Conservation (phyloP, 2,329 filamentous ascomycete species). For the Trichoderma citrinoviride region DNA sequence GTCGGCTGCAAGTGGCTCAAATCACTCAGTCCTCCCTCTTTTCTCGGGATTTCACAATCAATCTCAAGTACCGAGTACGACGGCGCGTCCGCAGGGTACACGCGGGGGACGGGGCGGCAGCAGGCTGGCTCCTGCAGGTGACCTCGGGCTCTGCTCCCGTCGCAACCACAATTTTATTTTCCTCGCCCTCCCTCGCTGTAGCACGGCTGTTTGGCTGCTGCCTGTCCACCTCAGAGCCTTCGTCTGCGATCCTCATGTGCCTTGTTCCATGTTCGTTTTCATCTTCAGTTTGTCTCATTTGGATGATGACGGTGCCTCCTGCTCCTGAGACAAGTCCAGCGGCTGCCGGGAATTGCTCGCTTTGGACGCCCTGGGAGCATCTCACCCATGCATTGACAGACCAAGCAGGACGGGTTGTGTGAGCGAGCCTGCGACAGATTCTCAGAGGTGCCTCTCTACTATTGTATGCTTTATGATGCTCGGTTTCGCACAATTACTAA, state of each 20-base stretch:
- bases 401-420: neutral
- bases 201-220: neutral
- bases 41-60: no score
- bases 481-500: no score
- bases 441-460: no score
- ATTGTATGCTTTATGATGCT: no score
- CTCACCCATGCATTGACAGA: slow-evolving; percentile 11
- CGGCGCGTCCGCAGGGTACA: neutral
- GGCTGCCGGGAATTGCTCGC: neutral
- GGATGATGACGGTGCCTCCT: neutral
- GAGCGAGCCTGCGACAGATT: neutral
- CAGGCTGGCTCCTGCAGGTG: neutral
- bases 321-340: neutral
- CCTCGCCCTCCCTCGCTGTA: neutral
- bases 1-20: neutral
- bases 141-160: slow-evolving; percentile 5
- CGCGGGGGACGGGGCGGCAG: neutral
- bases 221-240: neutral
- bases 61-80: neutral
- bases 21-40: neutral
- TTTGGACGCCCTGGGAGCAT: neutral
- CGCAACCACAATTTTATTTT: slow-evolving; percentile 15
- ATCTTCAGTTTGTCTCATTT: neutral
- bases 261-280: neutral
- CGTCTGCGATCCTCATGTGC: neutral